phyloP scores from a whole-genome alignment of 2,329 filamentous ascomycete species.

The Blumeriella jaapii region DNA sequence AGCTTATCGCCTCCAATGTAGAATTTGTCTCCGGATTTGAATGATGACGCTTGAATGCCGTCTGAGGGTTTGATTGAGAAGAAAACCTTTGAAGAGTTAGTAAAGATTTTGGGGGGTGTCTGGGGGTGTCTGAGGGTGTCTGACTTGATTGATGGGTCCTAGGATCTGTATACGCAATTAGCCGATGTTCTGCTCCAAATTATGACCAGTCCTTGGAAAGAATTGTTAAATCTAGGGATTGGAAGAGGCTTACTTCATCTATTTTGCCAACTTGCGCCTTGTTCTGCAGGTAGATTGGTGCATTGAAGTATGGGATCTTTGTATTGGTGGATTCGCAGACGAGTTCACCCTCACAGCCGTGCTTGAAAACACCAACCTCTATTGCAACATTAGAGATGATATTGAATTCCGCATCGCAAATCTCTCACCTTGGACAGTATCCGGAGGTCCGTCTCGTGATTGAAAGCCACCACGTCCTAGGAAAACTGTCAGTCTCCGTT shows the following conservation, averaged over 20 bases:
- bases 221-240: neutral
- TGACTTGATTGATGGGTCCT: conserved; percentile 81
- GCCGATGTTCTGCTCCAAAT: neutral
- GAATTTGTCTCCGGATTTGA: conserved; percentile 96
- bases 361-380: conserved; percentile 92
- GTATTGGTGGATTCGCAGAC: conserved; percentile 90
- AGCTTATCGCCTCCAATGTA: conserved; percentile 93
- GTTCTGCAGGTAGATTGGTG: conserved; percentile 97
- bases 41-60: conserved; percentile 86
- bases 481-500: conserved; percentile 16
- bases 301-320: conserved; percentile 98
- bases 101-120: neutral
- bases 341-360: conserved; percentile 95
- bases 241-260: conserved; percentile 48
- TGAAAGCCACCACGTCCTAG: conserved; percentile 51
- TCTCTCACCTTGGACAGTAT: conserved; percentile 43
- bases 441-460: conserved; percentile 49
- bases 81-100: conserved; percentile 40
- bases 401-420: neutral
- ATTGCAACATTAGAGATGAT: conserved; percentile 11
- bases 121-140: neutral
- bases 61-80: conserved; percentile 98
- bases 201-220: neutral
- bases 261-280: conserved; percentile 90
- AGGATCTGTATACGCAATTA: conserved; percentile 42